A percentile compares a stretch with the other conserved stretches of the same genome.
phyloP scores from a whole-genome alignment of 805 yeast genomes.

The Lachancea fermentati region DNA sequence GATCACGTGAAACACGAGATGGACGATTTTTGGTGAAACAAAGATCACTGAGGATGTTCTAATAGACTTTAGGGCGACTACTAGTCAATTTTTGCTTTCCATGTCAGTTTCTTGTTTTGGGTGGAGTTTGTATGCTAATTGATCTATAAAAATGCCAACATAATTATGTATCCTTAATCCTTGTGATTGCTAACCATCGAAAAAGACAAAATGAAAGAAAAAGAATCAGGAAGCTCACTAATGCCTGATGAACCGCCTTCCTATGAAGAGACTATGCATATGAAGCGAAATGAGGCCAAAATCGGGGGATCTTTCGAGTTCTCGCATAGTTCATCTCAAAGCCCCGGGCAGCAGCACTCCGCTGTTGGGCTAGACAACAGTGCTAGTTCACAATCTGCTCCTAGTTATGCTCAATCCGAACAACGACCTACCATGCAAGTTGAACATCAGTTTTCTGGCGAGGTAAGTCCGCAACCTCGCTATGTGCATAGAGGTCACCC shows the following conservation, averaged over 20 bases:
- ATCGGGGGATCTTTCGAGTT: neutral
- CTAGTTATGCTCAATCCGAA: neutral
- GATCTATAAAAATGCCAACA: constrained; percentile 4
- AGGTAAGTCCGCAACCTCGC: neutral
- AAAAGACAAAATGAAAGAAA: neutral
- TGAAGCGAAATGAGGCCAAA: neutral
- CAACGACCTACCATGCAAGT: neutral
- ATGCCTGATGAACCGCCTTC: constrained; percentile 24
- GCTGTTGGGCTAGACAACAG: neutral
- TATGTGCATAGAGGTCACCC: neutral
- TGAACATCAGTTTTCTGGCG: neutral
- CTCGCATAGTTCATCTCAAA: neutral
- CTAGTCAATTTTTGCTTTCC: neutral
- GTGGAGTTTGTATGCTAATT: neutral
- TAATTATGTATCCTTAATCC: neutral
- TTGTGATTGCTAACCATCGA: neutral
- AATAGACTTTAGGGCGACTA: no score
- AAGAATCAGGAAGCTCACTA: neutral
- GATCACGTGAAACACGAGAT: neutral
- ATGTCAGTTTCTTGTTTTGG: neutral
- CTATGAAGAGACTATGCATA: constrained; percentile 22
- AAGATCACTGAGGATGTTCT: no score
- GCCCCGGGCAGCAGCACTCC: neutral
- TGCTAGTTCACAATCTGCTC: constrained; percentile 10
- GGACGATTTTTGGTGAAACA: neutral